Evolutionary conservation across 441 rosid genomes (phyloP).

Genomic region (Erysimum pusillum): DNA sequence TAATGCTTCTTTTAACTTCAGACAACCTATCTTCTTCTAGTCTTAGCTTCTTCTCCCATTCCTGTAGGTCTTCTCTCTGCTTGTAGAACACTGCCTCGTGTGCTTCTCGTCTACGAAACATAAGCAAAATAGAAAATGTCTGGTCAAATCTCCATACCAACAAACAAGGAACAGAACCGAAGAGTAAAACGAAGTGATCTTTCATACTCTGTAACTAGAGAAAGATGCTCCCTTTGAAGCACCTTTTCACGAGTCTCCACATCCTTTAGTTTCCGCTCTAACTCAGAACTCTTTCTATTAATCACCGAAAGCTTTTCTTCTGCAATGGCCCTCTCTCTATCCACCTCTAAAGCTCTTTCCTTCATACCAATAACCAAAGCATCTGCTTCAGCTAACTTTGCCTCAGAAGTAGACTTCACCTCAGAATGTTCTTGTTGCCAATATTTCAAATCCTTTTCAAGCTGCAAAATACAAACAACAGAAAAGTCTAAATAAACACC

Average conservation of each 20-base stretch:
- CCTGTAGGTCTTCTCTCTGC: slow-evolving; percentile 78
- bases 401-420: slow-evolving; percentile 66
- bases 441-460: slow-evolving; percentile 72
- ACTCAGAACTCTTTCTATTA: slow-evolving; percentile 62
- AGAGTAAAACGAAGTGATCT: background rate
- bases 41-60: slow-evolving; percentile 76
- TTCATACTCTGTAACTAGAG: slow-evolving; percentile 76
- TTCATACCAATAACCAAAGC: slow-evolving; percentile 66
- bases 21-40: slow-evolving; percentile 58
- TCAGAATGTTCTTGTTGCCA: slow-evolving; percentile 60
- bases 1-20: slow-evolving; percentile 63
- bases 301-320: slow-evolving; percentile 75
- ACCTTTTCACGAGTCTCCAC: slow-evolving; percentile 72
- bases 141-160: slow-evolving; percentile 11
- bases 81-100: slow-evolving; percentile 68
- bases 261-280: slow-evolving; percentile 78
- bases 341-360: slow-evolving; percentile 67
- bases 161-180: slow-evolving; percentile 10
- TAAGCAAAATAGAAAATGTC: slow-evolving; percentile 24
- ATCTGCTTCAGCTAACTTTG: slow-evolving; percentile 68
- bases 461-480: slow-evolving; percentile 54
- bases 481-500: slow-evolving; percentile 13
- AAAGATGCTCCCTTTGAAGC: slow-evolving; percentile 69
- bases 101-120: slow-evolving; percentile 75
- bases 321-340: slow-evolving; percentile 60